Evolutionary conservation across 2,329 filamentous ascomycete species (phyloP), one percentile per base, ranked within the genome.

Genomic region (Mycosphaerella arachidis): DNA sequence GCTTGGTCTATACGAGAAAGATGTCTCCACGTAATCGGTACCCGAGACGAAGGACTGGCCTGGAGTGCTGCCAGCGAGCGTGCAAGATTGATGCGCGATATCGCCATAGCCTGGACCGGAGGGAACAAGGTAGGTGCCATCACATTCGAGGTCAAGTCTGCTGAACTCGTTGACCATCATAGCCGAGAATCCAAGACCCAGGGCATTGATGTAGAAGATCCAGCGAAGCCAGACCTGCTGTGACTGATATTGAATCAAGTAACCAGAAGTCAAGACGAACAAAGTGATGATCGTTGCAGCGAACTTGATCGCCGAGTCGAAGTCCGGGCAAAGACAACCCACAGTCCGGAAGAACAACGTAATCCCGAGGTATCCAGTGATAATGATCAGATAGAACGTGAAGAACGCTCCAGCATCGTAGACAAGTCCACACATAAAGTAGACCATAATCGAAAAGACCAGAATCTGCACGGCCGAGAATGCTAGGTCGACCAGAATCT

Each of bases 151-250:
- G 30, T 86, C 81, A 46, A 90, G 79, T 10, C 83, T 77, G 37
- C 82, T 81, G 68, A 96, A 96, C 70, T 96, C 92, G 69, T 96
- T 96, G 68, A 90, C 85, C 90, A 96, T 94, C 75, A 96, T 75
- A 1, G 86, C 79, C 10, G 87, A 83, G 71, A 96, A 95, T 0
- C 86, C 84, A 1, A 94, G 81, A 50, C 89, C 90, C 0, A 92
- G 77, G 0, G 86, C 81, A 62, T 92, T 91, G 73, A 92, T 78
- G 78, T 87, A 93, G 76, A 86, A 90, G 61, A 93, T 69, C 90
- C 90, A 94, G 18, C 88, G 80, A 6, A 92, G 73, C 87, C 90
- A 93, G 4, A 87, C 85, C 67, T 91, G 87, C 67, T 90, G 84
- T 1, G 79, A 84, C 53, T 87, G 83, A 72, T 89, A 92, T 71